Base-by-base conservation (phyloP, 495 filamentous ascomycete genomes). In the Xeromyces bisporus region DNA sequence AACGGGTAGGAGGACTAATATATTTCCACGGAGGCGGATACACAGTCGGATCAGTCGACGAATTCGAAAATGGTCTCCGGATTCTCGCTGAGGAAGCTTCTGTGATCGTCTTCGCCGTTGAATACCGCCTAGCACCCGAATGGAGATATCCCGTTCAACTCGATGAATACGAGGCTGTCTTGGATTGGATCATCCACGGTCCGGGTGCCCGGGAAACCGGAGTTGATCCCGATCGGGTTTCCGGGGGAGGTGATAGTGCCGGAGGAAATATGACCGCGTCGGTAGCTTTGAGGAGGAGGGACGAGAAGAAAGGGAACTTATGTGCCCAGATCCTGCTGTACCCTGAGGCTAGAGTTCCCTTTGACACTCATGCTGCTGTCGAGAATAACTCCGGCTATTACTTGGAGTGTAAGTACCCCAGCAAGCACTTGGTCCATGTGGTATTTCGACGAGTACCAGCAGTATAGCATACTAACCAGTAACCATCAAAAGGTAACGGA, bases 1-100 rank as follows among this genome's bases (percentile, higher is more conserved):
- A 29, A 16, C 28, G n/a, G 7, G n/a, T 14, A 15, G 28, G 11
- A 7, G 52, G 43, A 0, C 35, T 56, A 3, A 44, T 58, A 14
- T 57, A 58, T 33, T 52, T 52, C 21, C 53, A 60, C 27, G 55
- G 55, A 2, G 53, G 53, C 1, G 51, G 51, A 1, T 58, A 52
- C 32, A 51, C 50, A 0, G 37, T 55, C 9, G 54, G 53, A 1
- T 44, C 28, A 3, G 48, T 52, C 10, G 53, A 57, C 23, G 49
- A 58, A 32, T 58, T 55, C 28, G 55, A 61, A 31, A 53, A 57
- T 21, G 49, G 53, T 2, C 36, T 50, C 3, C 44, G 53, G 0
- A 21, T 56, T 9, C 32, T 55, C 1, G 51, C 53, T 1, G 49
- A 58, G 23, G 39, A 36, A 29, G 34, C 9, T 17, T 43, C 18